Evolutionary conservation across 345 rosid species (phyloP), one percentile per base, ranked within the genome.

Genomic region (Eucalyptus melliodora): DNA sequence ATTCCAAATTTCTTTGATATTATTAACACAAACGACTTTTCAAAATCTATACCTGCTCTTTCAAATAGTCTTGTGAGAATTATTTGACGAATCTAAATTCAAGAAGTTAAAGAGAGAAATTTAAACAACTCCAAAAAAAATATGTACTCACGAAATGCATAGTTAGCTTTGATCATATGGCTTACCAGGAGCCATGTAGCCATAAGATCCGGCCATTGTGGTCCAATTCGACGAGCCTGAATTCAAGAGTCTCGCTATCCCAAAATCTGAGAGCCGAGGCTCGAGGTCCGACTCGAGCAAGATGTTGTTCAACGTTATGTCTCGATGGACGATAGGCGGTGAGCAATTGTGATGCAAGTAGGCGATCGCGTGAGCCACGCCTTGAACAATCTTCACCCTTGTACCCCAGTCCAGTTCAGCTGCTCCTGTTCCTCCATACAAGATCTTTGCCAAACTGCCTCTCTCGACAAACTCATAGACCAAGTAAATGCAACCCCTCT

Each of bases 181-280:
- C 26, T 40, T 92, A 96, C 98, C 98, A 89, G 96, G 97, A 89
- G 98, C 97, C 94, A 94, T 96, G 91, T 96, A 95, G 87, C 97
- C 97, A 90, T 92, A 96, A 24, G 96, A 94, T 11, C 97, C 97
- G 1, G 92, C 97, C 87, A 92, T 93, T 3, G 91, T 27, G n/a
- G 98, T 94, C 97, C 98, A 96, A 42, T 42, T 42, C 44, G 44
- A 42, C 44, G 44, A 42, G 44, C 44, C 44, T 42, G 44, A 42
- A 42, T 42, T 42, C 44, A 42, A 42, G 44, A 42, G 44, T 42
- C 44, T 42, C 9, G 44, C 44, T 42, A 42, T 42, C 44, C 44
- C 44, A 42, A 42, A 42, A 42, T 42, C 44, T 7, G 44, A 42
- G 44, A 42, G 44, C 44, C 44, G 44, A 42, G 44, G 44, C 44